phyloP scores from a whole-genome alignment of 257 asterid genomes.

The Solanum ossicruentum region DNA sequence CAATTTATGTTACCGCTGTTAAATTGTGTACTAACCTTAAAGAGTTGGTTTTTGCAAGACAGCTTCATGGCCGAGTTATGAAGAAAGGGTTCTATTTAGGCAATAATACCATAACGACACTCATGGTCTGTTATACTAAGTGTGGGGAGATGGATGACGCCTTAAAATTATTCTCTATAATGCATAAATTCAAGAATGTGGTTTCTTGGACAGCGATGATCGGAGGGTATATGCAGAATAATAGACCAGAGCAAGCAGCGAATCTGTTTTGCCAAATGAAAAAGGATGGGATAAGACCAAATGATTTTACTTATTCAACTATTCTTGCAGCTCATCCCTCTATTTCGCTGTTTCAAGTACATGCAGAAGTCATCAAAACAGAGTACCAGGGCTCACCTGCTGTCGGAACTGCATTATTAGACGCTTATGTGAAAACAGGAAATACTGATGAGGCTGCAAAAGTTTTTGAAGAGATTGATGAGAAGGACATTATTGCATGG shows the following conservation, averaged over 20 bases:
- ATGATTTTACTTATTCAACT: constrained; percentile 74
- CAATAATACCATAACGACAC: constrained; percentile 45
- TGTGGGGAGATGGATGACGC: constrained; percentile 61
- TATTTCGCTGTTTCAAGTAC: constrained; percentile 49
- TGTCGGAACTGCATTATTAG: constrained; percentile 82
- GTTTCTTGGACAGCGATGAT: constrained; percentile 91
- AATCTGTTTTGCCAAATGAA: constrained; percentile 61
- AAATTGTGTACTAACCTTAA: constrained; percentile 61
- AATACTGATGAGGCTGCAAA: constrained; percentile 40
- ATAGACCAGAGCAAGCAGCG: constrained; percentile 33
- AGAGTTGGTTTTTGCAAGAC: constrained; percentile 49
- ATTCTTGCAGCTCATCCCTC: constrained; percentile 50
- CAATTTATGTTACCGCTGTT: constrained; percentile 39
- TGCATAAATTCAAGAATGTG: constrained; percentile 37
- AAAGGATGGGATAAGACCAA: constrained; percentile 46
- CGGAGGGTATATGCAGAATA: constrained; percentile 64
- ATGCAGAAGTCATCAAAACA: constrained; percentile 61
- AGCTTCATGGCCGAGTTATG: constrained; percentile 50
- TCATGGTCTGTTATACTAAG: constrained; percentile 71
- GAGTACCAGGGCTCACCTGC: constrained; percentile 45
- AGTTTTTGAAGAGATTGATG: constrained; percentile 49
- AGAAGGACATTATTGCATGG: constrained; percentile 86
- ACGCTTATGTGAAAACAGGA: constrained; percentile 59
- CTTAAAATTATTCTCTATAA: constrained; percentile 35
- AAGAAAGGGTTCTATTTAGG: constrained; percentile 42